phyloP scores from a whole-genome alignment of 2,329 filamentous ascomycete species.

The Alternaria atra region DNA sequence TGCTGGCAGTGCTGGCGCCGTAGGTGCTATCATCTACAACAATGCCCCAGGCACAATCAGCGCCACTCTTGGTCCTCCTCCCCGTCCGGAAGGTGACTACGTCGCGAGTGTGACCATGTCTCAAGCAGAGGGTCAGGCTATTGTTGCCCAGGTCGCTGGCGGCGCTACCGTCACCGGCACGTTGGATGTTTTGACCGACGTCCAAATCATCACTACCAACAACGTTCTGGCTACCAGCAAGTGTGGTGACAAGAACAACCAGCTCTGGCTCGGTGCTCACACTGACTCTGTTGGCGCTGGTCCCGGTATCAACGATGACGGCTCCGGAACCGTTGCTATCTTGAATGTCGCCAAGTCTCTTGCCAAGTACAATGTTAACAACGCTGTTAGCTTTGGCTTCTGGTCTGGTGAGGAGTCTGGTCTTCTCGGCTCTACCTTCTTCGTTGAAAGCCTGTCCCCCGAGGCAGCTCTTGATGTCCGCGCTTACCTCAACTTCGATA shows the following conservation, averaged over 20 bases:
- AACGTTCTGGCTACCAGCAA: slow-evolving; percentile 52
- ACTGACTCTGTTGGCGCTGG: slow-evolving; percentile 49
- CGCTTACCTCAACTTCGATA: slow-evolving; percentile 56
- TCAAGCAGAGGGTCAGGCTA: slow-evolving; percentile 63
- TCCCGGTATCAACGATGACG: slow-evolving; percentile 55
- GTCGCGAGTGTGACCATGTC: slow-evolving; percentile 74
- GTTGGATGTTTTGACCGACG: slow-evolving; percentile 56
- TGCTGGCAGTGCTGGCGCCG: slow-evolving; percentile 74
- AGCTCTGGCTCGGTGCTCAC: slow-evolving; percentile 50
- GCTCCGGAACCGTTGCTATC: slow-evolving; percentile 48
- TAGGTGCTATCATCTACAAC: slow-evolving; percentile 79
- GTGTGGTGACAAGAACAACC: slow-evolving; percentile 46
- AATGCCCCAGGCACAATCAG: slow-evolving; percentile 65
- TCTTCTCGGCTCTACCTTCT: slow-evolving; percentile 49
- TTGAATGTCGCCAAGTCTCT: slow-evolving; percentile 51
- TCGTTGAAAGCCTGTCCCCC: slow-evolving; percentile 37
- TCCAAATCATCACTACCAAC: slow-evolving; percentile 59
- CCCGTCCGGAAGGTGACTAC: slow-evolving; percentile 62
- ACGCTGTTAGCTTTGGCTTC: slow-evolving; percentile 52
- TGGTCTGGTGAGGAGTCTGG: slow-evolving; percentile 52
- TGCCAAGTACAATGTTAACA: slow-evolving; percentile 49
- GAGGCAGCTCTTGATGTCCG: slow-evolving; percentile 46
- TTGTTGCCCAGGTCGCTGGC: slow-evolving; percentile 61
- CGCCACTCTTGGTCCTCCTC: slow-evolving; percentile 73
- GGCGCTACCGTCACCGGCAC: slow-evolving; percentile 50